These are phyloP conservation scores for Moricandia moricandioides DNA, from an alignment of 345 rosid genomes.

Conservation along the genomic window DNA sequence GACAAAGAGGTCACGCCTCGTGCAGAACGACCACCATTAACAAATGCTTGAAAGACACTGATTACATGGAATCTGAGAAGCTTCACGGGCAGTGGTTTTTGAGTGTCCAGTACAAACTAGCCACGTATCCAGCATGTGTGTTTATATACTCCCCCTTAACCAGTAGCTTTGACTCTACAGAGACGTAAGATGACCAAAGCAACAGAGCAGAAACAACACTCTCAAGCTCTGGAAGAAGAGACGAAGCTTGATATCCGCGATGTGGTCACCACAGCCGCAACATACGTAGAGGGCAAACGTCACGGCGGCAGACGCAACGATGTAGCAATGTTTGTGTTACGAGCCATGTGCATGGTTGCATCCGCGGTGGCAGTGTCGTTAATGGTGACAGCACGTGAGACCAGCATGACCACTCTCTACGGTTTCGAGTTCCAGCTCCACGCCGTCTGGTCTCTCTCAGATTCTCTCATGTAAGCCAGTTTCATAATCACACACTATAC, in stretches of 20 bases:
- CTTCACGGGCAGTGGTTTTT: constrained; percentile 30
- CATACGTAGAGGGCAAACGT: constrained; percentile 16
- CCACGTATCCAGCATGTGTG: constrained; percentile 11
- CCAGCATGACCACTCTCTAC: constrained; percentile 52
- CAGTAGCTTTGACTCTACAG: neutral
- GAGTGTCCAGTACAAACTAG: neutral
- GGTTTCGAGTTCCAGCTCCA: constrained; percentile 60
- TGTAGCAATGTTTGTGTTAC: constrained; percentile 39
- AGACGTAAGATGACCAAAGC: constrained; percentile 27
- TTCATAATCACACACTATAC: neutral
- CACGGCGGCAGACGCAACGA: constrained; percentile 31
- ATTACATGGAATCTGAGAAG: constrained; percentile 26
- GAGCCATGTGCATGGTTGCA: constrained; percentile 53
- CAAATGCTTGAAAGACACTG: constrained; percentile 20
- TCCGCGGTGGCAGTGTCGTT: constrained; percentile 51
- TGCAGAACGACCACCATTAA: constrained; percentile 7
- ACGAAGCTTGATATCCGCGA: constrained; percentile 25
- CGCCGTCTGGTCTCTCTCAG: constrained; percentile 79
- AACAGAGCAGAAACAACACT: constrained; percentile 23
- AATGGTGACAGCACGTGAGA: constrained; percentile 72
- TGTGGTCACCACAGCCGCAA: constrained; percentile 3
- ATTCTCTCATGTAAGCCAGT: constrained; percentile 63
- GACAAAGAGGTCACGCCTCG: constrained; percentile 17
- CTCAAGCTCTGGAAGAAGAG: constrained; percentile 13
- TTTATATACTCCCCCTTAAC: neutral